Evolutionary conservation across 2,329 filamentous ascomycete genomes (phyloP).

Genomic region (Xylaria digitata): DNA sequence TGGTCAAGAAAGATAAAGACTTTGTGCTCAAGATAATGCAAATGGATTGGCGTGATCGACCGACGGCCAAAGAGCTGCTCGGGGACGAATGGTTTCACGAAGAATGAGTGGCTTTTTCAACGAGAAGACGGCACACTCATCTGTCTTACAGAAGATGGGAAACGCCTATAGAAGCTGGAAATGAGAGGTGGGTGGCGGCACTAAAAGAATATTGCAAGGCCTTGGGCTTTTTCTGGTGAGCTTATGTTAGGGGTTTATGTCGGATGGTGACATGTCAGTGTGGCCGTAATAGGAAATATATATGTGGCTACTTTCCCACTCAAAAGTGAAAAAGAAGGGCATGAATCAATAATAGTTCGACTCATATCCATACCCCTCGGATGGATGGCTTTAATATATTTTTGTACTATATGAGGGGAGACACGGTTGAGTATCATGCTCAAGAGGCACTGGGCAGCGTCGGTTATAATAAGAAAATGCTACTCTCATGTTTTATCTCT

Average conservation of each 20-base stretch:
- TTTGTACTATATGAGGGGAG: too few species aligned
- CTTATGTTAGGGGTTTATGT: background rate
- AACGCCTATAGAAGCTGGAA: background rate
- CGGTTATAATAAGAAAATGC: too few species aligned
- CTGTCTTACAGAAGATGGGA: background rate
- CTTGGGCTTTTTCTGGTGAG: background rate
- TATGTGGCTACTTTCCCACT: background rate
- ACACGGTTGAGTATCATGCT: too few species aligned
- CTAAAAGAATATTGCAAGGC: background rate
- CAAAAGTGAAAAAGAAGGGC: background rate
- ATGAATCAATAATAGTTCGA: background rate
- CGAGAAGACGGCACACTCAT: background rate
- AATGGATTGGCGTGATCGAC: constrained; percentile 11
- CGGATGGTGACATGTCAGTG: background rate
- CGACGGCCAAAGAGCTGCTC: constrained; percentile 14
- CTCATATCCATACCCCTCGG: background rate
- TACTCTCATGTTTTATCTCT: too few species aligned
- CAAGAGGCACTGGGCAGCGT: too few species aligned
- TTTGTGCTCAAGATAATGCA: constrained; percentile 17
- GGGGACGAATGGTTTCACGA: constrained; percentile 13
- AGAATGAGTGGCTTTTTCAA: background rate
- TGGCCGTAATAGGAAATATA: background rate
- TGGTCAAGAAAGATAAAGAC: background rate
- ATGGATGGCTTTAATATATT: too few species aligned
- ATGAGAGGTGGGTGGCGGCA: background rate